Evolutionary conservation across 2,329 filamentous ascomycete species (phyloP).

Genomic region (Xylaria sp.): DNA sequence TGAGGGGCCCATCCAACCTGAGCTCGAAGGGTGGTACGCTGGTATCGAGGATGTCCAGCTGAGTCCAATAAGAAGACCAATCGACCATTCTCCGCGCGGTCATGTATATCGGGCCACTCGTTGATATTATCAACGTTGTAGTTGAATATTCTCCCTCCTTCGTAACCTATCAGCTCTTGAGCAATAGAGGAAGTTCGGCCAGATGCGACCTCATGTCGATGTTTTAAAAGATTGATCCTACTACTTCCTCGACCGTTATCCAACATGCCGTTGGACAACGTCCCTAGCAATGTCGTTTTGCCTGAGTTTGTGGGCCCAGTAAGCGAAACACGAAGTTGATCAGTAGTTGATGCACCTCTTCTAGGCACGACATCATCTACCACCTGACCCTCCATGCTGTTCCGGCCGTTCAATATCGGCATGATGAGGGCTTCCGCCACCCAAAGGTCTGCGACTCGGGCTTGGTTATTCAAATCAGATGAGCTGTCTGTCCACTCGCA

Average conservation of each 20-base stretch:
- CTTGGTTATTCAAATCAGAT: constrained; percentile 31
- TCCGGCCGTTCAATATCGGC: constrained; percentile 61
- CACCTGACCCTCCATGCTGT: constrained; percentile 27
- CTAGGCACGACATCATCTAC: constrained; percentile 34
- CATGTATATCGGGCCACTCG: constrained; percentile 94
- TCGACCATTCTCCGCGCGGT: constrained; percentile 70
- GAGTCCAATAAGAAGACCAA: constrained; percentile 91
- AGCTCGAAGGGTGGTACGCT: constrained; percentile 84
- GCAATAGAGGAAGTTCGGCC: constrained; percentile 94
- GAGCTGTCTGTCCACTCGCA: constrained; percentile 72
- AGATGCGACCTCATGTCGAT: constrained; percentile 89
- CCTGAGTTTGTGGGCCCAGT: constrained; percentile 89
- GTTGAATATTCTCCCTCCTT: constrained; percentile 66
- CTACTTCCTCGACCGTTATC: constrained; percentile 94
- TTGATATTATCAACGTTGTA: constrained; percentile 85
- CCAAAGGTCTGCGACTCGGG: constrained; percentile 64
- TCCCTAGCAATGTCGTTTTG: constrained; percentile 89
- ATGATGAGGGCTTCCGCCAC: constrained; percentile 90
- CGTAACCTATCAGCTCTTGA: constrained; percentile 90
- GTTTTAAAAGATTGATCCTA: constrained; percentile 83
- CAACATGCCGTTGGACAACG: constrained; percentile 80
- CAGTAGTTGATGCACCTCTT: constrained; percentile 56
- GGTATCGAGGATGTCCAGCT: constrained; percentile 85
- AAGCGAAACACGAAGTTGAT: constrained; percentile 84
- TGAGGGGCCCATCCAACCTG: constrained; percentile 96